A percentile compares a stretch with the other conserved stretches of the same genome.
Conservation (phyloP, 2,329 filamentous ascomycete species). For the Pleomassaria siparia region DNA sequence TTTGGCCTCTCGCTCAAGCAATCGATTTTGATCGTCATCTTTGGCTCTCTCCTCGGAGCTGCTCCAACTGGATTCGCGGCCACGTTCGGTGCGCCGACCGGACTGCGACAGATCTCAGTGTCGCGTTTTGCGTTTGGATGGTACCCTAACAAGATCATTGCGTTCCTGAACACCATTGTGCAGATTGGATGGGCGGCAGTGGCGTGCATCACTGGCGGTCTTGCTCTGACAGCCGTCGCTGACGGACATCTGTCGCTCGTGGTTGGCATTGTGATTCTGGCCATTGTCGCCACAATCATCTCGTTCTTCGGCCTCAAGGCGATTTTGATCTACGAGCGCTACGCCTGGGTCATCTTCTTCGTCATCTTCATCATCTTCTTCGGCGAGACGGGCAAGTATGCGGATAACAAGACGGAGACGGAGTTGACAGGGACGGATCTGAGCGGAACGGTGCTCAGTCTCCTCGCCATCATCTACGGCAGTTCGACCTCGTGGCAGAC, state of each 20-base stretch:
- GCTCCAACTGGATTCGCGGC: too few species aligned
- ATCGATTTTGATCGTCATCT: too few species aligned
- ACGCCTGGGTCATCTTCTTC: conserved; percentile 52
- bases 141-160: conserved; percentile 53
- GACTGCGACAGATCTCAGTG: conserved; percentile 48
- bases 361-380: conserved; percentile 54
- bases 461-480: conserved; percentile 38
- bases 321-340: conserved; percentile 52
- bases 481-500: conserved; percentile 45
- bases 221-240: conserved; percentile 45
- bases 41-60: too few species aligned
- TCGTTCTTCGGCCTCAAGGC: conserved; percentile 46
- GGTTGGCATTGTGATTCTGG: conserved; percentile 49
- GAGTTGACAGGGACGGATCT: conserved; percentile 36
- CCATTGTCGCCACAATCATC: conserved; percentile 40
- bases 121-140: conserved; percentile 54
- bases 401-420: too few species aligned
- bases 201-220: conserved; percentile 47
- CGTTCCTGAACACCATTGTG: conserved; percentile 50
- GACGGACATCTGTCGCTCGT: conserved; percentile 47
- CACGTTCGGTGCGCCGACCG: conserved; percentile 46
- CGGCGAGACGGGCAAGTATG: too few species aligned
- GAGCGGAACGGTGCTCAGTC: conserved; percentile 32
- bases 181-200: conserved; percentile 48
- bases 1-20: too few species aligned